Evolutionary conservation across 2,329 filamentous ascomycete species (phyloP).

Genomic region (Coniella vitis): DNA sequence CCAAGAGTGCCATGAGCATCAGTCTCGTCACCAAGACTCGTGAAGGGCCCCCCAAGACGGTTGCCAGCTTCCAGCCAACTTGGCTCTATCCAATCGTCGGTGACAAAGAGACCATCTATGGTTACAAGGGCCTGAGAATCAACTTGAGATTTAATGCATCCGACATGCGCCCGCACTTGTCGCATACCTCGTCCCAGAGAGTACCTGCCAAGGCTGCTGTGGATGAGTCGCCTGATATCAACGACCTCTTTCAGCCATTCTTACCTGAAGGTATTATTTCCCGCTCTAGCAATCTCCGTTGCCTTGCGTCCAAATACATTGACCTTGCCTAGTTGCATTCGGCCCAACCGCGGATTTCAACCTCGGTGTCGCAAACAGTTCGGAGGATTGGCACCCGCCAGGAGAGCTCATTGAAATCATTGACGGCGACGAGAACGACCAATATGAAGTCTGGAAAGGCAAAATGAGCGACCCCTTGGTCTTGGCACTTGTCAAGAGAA

Average conservation of each 20-base stretch:
- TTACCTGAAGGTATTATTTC: constrained; percentile 55
- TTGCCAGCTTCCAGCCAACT: constrained; percentile 69
- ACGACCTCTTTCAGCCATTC: constrained; percentile 55
- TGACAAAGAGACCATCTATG: constrained; percentile 86
- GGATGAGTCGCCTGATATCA: constrained; percentile 66
- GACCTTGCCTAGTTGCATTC: constrained; percentile 52
- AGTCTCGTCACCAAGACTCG: constrained; percentile 48
- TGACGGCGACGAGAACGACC: constrained; percentile 46
- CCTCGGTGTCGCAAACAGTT: constrained; percentile 41
- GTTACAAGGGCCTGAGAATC: constrained; percentile 76
- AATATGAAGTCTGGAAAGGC: constrained; percentile 81
- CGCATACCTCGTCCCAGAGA: constrained; percentile 64
- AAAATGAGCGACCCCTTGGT: constrained; percentile 64
- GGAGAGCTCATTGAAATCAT: constrained; percentile 65
- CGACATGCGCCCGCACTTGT: constrained; percentile 73
- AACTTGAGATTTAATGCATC: constrained; percentile 59
- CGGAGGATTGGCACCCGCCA: constrained; percentile 58
- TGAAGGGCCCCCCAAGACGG: constrained; percentile 41
- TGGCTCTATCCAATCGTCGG: constrained; percentile 92
- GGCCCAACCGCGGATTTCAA: constrained; percentile 57
- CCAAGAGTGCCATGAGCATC: constrained; percentile 57
- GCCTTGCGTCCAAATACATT: constrained; percentile 5
- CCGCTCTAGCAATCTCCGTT: neutral
- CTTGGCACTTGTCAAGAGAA: constrained; percentile 65
- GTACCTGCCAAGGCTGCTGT: constrained; percentile 46